phyloP scores from a whole-genome alignment of 345 rosid species.

The Eucalyptus guilfoylei region DNA sequence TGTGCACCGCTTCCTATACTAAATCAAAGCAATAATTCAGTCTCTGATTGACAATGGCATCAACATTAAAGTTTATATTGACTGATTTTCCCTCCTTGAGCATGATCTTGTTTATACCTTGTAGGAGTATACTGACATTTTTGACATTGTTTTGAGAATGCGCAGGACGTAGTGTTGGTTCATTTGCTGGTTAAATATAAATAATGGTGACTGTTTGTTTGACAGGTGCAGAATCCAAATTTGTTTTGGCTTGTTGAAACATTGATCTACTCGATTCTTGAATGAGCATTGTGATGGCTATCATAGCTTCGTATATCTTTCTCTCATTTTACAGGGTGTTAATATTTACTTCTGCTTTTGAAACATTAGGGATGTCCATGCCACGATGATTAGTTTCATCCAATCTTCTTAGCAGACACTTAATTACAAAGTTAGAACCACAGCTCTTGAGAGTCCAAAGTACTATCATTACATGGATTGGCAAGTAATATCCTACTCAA shows the following conservation, averaged over 20 bases:
- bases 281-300: neutral
- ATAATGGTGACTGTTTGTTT: too few species aligned
- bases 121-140: too few species aligned
- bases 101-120: neutral
- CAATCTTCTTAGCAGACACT: neutral
- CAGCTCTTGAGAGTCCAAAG: neutral
- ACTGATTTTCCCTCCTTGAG: neutral
- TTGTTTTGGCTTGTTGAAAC: neutral
- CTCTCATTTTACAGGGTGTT: neutral
- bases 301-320: neutral
- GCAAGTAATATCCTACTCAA: neutral
- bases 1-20: neutral
- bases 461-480: accelerated
- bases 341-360: too few species aligned
- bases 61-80: too few species aligned
- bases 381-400: neutral
- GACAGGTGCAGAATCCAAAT: too few species aligned
- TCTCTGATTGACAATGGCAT: neutral
- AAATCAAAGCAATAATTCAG: neutral
- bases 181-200: neutral
- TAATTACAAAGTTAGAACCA: neutral
- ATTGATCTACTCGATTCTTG: neutral
- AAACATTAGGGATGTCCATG: neutral
- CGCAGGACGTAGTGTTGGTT: neutral
- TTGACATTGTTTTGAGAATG: neutral